Percentiles rank a stretch among this genome's conserved stretches.
These are phyloP conservation scores for Diphasiastrum complanatum DNA, from an alignment of 83 land plant genomes.

Conservation along the genomic window DNA sequence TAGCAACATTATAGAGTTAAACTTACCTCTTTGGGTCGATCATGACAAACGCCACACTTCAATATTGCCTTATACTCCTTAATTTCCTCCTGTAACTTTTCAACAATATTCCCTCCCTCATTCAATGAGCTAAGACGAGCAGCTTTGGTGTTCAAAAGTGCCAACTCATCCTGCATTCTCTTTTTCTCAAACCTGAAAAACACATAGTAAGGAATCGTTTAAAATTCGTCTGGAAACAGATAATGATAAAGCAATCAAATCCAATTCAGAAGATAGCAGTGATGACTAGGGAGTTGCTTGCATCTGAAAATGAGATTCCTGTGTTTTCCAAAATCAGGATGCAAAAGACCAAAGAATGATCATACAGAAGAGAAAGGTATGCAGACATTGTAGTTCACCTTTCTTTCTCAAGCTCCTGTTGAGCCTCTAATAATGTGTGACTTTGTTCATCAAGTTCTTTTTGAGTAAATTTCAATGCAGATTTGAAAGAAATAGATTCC, in stretches of 20 bases:
- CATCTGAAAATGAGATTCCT: not conserved
- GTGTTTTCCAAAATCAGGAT: not conserved
- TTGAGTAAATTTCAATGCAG: conserved; percentile 52
- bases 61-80: conserved; percentile 81
- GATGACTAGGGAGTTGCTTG: not conserved
- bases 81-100: conserved; percentile 77
- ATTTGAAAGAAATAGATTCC: conserved; percentile 57
- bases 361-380: not conserved
- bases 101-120: conserved; percentile 52
- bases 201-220: not conserved
- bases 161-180: conserved; percentile 68
- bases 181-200: conserved; percentile 51
- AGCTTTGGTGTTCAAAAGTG: conserved; percentile 37
- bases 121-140: conserved; percentile 48
- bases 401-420: conserved; percentile 59
- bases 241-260: not conserved
- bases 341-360: not conserved
- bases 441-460: conserved; percentile 61
- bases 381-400: conserved; percentile 40
- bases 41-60: conserved; percentile 90
- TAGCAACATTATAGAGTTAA: not conserved
- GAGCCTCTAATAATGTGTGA: conserved; percentile 37
- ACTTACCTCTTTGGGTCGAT: conserved; percentile 83
- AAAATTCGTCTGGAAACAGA: not conserved
- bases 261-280: not conserved